A percentile compares a stretch with the other conserved stretches of the same genome.
These are phyloP conservation scores for Cystobasidium onofrii DNA, from an alignment of 768 basidiomycete species.

Conservation along the genomic window DNA sequence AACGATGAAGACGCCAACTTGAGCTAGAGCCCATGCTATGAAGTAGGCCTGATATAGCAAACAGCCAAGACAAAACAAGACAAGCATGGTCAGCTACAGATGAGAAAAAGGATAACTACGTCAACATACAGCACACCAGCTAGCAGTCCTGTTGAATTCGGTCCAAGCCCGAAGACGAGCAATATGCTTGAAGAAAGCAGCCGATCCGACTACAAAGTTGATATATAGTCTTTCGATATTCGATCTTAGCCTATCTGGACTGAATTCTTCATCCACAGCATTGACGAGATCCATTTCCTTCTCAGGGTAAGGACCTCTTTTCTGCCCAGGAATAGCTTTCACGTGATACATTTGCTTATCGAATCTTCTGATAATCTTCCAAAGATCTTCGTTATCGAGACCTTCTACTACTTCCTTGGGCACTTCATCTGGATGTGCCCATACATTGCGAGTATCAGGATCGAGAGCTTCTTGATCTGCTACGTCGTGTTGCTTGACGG, in stretches of 20 bases:
- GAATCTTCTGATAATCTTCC: constrained; percentile 48
- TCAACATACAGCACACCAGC: constrained; percentile 40
- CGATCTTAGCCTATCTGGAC: constrained; percentile 49
- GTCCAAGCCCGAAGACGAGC: constrained; percentile 49
- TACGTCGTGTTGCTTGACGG: constrained; percentile 27
- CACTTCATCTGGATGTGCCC: background rate
- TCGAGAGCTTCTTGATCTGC: constrained; percentile 23
- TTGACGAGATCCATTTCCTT: constrained; percentile 46
- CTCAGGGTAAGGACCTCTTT: constrained; percentile 42
- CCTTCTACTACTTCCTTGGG: constrained; percentile 39
- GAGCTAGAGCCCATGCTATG: constrained; percentile 47
- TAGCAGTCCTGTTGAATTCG: constrained; percentile 46
- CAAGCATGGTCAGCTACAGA: too few relatives aligned
- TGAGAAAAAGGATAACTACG: too few relatives aligned
- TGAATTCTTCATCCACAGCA: constrained; percentile 48
- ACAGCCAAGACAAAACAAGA: background rate
- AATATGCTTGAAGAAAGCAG: constrained; percentile 47
- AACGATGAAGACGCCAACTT: constrained; percentile 47
- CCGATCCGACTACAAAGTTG: constrained; percentile 45
- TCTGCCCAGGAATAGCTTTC: constrained; percentile 44
- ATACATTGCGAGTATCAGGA: constrained; percentile 14
- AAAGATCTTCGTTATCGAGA: constrained; percentile 48
- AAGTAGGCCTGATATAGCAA: constrained; percentile 43
- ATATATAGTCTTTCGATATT: constrained; percentile 49
- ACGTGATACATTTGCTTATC: constrained; percentile 51